A percentile compares a stretch with the other conserved stretches of the same genome.
Conservation (phyloP, 495 filamentous ascomycete genomes). For the Penicillium samsonianum region DNA sequence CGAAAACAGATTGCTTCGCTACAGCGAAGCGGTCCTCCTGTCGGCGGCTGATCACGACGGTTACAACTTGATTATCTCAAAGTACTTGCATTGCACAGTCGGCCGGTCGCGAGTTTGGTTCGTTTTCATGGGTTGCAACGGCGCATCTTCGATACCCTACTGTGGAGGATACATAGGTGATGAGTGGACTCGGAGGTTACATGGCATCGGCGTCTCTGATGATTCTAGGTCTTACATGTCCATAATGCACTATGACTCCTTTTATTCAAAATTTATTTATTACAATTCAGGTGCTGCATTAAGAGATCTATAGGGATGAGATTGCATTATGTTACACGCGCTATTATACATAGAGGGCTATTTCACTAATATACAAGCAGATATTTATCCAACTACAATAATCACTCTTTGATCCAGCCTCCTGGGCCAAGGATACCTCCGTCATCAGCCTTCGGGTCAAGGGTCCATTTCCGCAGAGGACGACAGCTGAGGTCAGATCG, state of each 20-base stretch:
- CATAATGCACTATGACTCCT: slow-evolving; percentile 11
- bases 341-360: slow-evolving; percentile 9
- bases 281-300: not conserved
- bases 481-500: slow-evolving; percentile 57
- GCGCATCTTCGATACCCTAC: slow-evolving; percentile 39
- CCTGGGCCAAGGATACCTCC: slow-evolving; percentile 48
- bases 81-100: slow-evolving; percentile 26
- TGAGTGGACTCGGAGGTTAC: slow-evolving; percentile 24
- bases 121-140: slow-evolving; percentile 30
- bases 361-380: slow-evolving; percentile 12
- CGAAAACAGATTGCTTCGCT: slow-evolving; percentile 51
- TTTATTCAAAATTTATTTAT: slow-evolving; percentile 6
- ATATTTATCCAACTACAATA: not conserved
- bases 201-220: slow-evolving; percentile 35
- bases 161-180: slow-evolving; percentile 28
- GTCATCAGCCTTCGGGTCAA: slow-evolving; percentile 63
- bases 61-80: slow-evolving; percentile 18
- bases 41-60: slow-evolving; percentile 41
- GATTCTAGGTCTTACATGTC: slow-evolving; percentile 13
- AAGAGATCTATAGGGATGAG: not conserved
- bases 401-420: slow-evolving; percentile 37
- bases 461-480: slow-evolving; percentile 72
- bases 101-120: slow-evolving; percentile 22
- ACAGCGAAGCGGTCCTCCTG: slow-evolving; percentile 41
- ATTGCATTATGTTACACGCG: slow-evolving; percentile 29